Evolutionary conservation across 495 filamentous ascomycete genomes (phyloP).

Genomic region (Aspergillus sclerotiicarbonarius): DNA sequence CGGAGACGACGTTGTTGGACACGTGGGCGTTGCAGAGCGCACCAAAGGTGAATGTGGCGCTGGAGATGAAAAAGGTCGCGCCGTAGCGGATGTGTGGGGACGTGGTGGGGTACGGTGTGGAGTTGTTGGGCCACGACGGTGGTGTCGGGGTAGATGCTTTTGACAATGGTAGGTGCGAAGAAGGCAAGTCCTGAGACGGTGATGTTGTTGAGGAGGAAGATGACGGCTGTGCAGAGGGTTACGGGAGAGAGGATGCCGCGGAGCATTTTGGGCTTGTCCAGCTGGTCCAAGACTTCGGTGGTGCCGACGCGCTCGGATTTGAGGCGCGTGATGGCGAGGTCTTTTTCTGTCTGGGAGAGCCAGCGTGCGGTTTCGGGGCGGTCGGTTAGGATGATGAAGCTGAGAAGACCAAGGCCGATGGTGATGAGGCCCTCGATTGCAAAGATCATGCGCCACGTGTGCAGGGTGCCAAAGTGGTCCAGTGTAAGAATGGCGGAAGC

Average conservation of each 20-base stretch:
- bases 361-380: constrained; percentile 63
- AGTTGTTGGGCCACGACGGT: constrained; percentile 60
- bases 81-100: constrained; percentile 59
- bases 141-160: constrained; percentile 56
- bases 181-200: constrained; percentile 61
- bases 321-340: constrained; percentile 58
- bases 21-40: constrained; percentile 64
- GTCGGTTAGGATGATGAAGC: constrained; percentile 65
- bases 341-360: constrained; percentile 61
- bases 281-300: constrained; percentile 57
- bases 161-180: constrained; percentile 70
- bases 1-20: constrained; percentile 67
- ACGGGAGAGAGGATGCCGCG: constrained; percentile 51
- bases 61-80: constrained; percentile 68
- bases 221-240: constrained; percentile 44
- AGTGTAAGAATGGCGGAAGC: constrained; percentile 56
- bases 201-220: constrained; percentile 56
- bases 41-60: constrained; percentile 55
- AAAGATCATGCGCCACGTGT: constrained; percentile 72
- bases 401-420: constrained; percentile 54
- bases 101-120: constrained; percentile 62
- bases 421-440: constrained; percentile 73
- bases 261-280: constrained; percentile 43
- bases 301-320: constrained; percentile 65
- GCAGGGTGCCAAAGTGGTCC: constrained; percentile 40